Base-by-base conservation (phyloP, 495 filamentous ascomycete genomes). In the Hypoxylon perforatum region DNA sequence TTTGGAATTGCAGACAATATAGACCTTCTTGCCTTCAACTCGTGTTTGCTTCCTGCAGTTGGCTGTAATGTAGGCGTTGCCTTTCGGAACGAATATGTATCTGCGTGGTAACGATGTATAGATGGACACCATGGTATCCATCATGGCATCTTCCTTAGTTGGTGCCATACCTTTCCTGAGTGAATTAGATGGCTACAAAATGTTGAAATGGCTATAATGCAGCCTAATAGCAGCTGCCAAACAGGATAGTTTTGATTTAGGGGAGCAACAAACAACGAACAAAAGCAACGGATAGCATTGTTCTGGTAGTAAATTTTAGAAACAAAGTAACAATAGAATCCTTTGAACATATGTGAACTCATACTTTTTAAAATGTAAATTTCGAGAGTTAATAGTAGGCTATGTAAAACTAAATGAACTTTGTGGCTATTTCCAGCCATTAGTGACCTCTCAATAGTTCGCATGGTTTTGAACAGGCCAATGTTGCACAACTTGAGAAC, bases 11-110 rank as follows among this genome's bases (percentile, higher is more conserved):
- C 69, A 15, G 6, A 81, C 80, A 2, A 76, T 65, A 35, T 77
- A 82, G 1, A 81, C 53, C 4, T 58, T 57, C 33, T 72, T 51
- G 19, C 54, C 56, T 15, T 71, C 67, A 9, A 42, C 63, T n/a
- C 70, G 71, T 3, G 79, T 77, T 15, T 62, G 50, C n/a, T 63
- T 60, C 25, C 77, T 75, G 60, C 78, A 81, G 63, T 78, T 36
- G 18, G 62, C 65, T 23, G 79, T 81, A 22, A 76, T 60, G 63
- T 78, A 82, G 1, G 63, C 48, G 55, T 79, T 63, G 50, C 80
- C 79, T 35, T 77, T 80, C 11, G 56, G 68, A 17, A 81, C 72
- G 18, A 78, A 78, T 14, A 21, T 50, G 58, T 81, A 82, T 22
- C 76, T 70, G 2, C 22, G 10, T 3, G 78, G 77, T 55, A 80